Evolutionary conservation across 2,329 filamentous ascomycete species (phyloP).

Genomic region (Aspergillus luchuensis): DNA sequence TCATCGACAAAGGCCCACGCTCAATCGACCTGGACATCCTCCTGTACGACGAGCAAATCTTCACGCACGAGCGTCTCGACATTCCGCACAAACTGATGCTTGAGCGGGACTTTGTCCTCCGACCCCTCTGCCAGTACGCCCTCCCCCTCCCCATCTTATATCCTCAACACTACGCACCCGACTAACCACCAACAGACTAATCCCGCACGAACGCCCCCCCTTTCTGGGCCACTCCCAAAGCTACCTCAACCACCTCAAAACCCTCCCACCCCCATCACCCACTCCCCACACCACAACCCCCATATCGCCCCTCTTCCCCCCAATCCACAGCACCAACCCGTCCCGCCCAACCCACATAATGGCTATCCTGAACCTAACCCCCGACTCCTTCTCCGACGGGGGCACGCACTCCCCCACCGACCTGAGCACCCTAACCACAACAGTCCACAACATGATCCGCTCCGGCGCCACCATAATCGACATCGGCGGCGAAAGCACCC

Average conservation of each 20-base stretch:
- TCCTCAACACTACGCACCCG: too few relatives aligned
- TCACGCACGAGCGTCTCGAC: conserved; percentile 72
- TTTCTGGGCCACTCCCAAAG: conserved; percentile 29
- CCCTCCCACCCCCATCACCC: conserved; percentile 38
- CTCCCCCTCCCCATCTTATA: too few relatives aligned
- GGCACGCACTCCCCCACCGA: conserved; percentile 61
- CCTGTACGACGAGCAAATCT: conserved; percentile 69
- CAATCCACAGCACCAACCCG: conserved; percentile 60
- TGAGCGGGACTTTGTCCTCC: conserved; percentile 90
- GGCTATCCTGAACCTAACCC: conserved; percentile 92
- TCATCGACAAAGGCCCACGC: conserved; percentile 89
- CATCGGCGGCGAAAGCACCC: conserved; percentile 89
- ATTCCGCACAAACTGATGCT: conserved; percentile 83
- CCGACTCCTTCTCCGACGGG: conserved; percentile 96
- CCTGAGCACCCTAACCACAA: conserved; percentile 54
- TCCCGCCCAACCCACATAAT: conserved; percentile 73
- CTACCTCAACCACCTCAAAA: conserved; percentile 39
- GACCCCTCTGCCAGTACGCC: conserved; percentile 66
- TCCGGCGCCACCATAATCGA: conserved; percentile 83
- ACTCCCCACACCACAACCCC: conserved; percentile 43
- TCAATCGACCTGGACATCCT: conserved; percentile 95
- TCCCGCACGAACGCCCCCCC: conserved; percentile 43
- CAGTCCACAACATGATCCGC: conserved; percentile 63
- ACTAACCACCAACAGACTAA: conserved; percentile 37
- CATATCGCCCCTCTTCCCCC: conserved; percentile 44